A percentile compares a stretch with the other conserved stretches of the same genome.
Conservation (phyloP, 768 basidiomycete species). For the Rhodotorula sphaerocarpa region DNA sequence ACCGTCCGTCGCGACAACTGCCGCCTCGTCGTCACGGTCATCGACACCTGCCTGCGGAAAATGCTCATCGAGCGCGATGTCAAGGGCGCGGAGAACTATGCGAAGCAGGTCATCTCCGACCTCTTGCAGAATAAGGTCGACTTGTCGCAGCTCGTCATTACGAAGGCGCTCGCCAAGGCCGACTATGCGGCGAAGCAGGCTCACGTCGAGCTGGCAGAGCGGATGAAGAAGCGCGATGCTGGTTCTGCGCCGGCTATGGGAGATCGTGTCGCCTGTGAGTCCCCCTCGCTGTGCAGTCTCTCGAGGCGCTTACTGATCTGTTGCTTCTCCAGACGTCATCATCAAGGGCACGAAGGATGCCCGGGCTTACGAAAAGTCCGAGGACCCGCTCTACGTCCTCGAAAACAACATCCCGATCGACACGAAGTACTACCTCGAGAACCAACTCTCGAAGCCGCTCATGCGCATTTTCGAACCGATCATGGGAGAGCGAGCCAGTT, state of each 20-base stretch:
- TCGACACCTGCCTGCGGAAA: constrained; percentile 95
- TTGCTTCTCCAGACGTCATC: constrained; percentile 53
- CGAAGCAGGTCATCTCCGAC: constrained; percentile 86
- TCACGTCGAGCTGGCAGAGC: constrained; percentile 86
- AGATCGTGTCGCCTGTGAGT: constrained; percentile 84
- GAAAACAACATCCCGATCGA: constrained; percentile 98
- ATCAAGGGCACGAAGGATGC: constrained; percentile 93
- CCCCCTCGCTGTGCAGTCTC: too few relatives aligned
- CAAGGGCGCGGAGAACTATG: constrained; percentile 87
- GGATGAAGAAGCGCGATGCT: constrained; percentile 94
- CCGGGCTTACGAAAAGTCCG: constrained; percentile 96
- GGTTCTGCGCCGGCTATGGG: constrained; percentile 96
- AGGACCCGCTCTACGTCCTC: constrained; percentile 92
- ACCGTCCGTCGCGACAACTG: constrained; percentile 98
- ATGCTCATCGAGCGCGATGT: constrained; percentile 95
- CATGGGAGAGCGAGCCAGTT: constrained; percentile 78
- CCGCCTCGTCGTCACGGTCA: constrained; percentile 93
- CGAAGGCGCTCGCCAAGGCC: constrained; percentile 85
- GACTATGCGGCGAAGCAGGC: constrained; percentile 95
- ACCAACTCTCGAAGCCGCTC: constrained; percentile 91
- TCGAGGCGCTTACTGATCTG: not conserved
- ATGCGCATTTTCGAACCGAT: constrained; percentile 98
- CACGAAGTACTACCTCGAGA: constrained; percentile 95
- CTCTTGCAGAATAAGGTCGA: constrained; percentile 93
- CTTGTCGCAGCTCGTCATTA: constrained; percentile 98